Conservation (phyloP, 495 filamentous ascomycete species). For the Hypoxylon perforatum region DNA sequence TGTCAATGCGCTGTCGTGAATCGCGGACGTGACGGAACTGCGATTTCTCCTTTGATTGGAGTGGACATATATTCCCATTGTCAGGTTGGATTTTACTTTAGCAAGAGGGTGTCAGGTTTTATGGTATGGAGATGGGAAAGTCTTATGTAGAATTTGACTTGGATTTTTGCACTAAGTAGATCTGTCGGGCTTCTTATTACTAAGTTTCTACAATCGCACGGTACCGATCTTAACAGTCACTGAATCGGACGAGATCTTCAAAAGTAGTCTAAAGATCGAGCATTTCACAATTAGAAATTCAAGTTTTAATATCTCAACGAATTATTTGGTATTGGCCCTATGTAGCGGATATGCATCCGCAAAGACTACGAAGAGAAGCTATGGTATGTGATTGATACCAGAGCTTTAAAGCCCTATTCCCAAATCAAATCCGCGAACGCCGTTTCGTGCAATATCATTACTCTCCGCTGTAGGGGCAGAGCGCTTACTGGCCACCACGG, state of each 20-base stretch:
- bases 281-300: background rate
- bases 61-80: slow-evolving; percentile 23
- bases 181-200: too few relatives aligned
- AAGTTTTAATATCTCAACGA: slow-evolving; percentile 9
- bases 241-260: too few relatives aligned
- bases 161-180: too few relatives aligned
- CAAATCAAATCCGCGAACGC: slow-evolving; percentile 38
- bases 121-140: too few relatives aligned
- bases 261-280: background rate
- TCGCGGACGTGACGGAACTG: slow-evolving; percentile 6
- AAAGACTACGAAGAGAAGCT: slow-evolving; percentile 11
- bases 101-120: too few relatives aligned
- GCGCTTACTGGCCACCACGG: slow-evolving; percentile 78
- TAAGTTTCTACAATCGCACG: too few relatives aligned
- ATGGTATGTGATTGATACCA: slow-evolving; percentile 28
- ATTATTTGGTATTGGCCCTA: slow-evolving; percentile 26
- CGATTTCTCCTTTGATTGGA: slow-evolving; percentile 1
- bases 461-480: slow-evolving; percentile 14
- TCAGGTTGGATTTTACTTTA: background rate
- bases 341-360: slow-evolving; percentile 25
- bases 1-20: slow-evolving; percentile 18
- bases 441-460: slow-evolving; percentile 41
- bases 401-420: slow-evolving; percentile 21
- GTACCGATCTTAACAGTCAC: too few relatives aligned
- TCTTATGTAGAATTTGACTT: too few relatives aligned